These are phyloP conservation scores for Diplocarpon mali DNA, from an alignment of 2,329 filamentous ascomycete species.

Conservation along the genomic window DNA sequence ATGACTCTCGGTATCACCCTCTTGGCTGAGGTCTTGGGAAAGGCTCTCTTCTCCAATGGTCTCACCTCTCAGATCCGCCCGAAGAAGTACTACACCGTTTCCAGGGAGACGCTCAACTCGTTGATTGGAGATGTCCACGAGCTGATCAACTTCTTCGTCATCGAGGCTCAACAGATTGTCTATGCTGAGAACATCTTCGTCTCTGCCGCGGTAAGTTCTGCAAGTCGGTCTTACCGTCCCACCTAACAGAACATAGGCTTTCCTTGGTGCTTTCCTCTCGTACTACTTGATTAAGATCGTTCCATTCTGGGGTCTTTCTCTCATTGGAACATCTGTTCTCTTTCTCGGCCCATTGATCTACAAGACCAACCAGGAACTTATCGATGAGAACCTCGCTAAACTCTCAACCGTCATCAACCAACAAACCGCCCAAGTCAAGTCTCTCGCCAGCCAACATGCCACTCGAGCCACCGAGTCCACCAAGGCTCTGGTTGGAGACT, in stretches of 20 bases:
- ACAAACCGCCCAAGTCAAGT: constrained; percentile 52
- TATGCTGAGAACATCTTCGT: constrained; percentile 56
- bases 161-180: constrained; percentile 57
- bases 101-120: constrained; percentile 48
- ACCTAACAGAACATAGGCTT: constrained; percentile 36
- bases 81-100: constrained; percentile 55
- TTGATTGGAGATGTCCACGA: constrained; percentile 55
- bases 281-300: constrained; percentile 61
- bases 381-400: constrained; percentile 50
- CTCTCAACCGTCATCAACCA: constrained; percentile 46
- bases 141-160: constrained; percentile 61
- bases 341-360: constrained; percentile 57
- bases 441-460: constrained; percentile 52
- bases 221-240: background rate
- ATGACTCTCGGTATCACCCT: constrained; percentile 50
- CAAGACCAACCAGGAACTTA: constrained; percentile 57
- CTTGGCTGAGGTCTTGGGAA: constrained; percentile 49
- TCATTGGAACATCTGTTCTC: constrained; percentile 46
- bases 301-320: constrained; percentile 56
- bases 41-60: constrained; percentile 48
- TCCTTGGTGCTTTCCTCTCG: constrained; percentile 49
- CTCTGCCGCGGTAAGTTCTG: constrained; percentile 44
- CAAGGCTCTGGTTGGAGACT: constrained; percentile 59
- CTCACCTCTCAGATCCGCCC: constrained; percentile 56
- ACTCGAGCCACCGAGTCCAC: constrained; percentile 49